phyloP scores from a whole-genome alignment of 1,284 basidiomycete genomes.

The Apiotrichum domesticum region DNA sequence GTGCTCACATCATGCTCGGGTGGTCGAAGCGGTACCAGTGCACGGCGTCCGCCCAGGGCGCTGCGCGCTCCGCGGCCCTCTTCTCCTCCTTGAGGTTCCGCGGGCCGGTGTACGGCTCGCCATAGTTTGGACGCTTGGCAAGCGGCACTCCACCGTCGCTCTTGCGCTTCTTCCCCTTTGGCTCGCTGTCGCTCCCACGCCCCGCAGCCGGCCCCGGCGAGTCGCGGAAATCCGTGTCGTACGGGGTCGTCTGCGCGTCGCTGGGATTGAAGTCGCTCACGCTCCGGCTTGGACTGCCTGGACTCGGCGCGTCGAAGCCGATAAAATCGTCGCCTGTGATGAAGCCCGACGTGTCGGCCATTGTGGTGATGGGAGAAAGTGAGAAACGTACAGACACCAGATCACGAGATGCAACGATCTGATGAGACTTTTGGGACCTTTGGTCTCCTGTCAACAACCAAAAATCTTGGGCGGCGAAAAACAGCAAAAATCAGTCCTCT shows the following conservation, averaged over 20 bases:
- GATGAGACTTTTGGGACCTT: no score
- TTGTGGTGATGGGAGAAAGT: neutral
- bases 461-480: no score
- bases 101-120: constrained; percentile 44
- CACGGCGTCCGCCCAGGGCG: constrained; percentile 73
- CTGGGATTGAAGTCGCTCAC: no score
- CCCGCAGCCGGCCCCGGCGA: no score
- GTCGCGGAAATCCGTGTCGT: no score
- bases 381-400: no score
- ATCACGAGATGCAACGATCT: no score
- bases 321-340: constrained; percentile 16
- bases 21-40: constrained; percentile 72
- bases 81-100: constrained; percentile 57
- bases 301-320: constrained; percentile 5
- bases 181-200: no score
- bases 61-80: constrained; percentile 57
- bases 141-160: constrained; percentile 1
- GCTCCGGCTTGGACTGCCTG: neutral
- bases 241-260: no score
- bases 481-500: no score
- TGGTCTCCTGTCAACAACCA: no score
- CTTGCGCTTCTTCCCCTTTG: constrained; percentile 1
- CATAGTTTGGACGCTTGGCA: constrained; percentile 1
- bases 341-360: constrained; percentile 4
- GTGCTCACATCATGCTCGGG: constrained; percentile 69